Percentiles rank a stretch among this genome's conserved stretches.
phyloP scores from a whole-genome alignment of 1,284 basidiomycete species.

The Neotropicomus parvogracilis region DNA sequence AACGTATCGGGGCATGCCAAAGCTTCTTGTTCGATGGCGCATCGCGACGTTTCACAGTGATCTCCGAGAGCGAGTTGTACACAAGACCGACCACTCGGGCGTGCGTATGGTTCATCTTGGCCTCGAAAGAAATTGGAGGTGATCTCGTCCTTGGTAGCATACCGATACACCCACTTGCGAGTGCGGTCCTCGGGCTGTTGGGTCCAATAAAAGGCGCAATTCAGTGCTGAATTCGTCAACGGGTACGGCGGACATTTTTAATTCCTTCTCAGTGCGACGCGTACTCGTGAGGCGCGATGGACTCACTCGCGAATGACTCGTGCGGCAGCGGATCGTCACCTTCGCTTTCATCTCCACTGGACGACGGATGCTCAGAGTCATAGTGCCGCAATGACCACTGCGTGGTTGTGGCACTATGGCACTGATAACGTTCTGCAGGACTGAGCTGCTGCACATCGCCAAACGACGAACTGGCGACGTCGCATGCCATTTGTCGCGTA shows the following conservation, averaged over 20 bases:
- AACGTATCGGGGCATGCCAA: constrained; percentile 1
- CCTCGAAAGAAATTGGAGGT: constrained; percentile 26
- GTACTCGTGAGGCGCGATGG: neutral
- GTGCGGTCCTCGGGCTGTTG: constrained; percentile 4
- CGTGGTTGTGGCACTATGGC: neutral
- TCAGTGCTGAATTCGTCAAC: constrained; percentile 18
- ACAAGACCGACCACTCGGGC: neutral
- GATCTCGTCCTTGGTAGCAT: constrained; percentile 31
- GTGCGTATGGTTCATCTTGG: constrained; percentile 16
- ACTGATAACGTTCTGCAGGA: constrained; percentile 1
- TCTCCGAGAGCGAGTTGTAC: neutral
- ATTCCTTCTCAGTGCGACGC: constrained; percentile 11
- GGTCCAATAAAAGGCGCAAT: constrained; percentile 22
- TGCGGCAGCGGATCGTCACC: constrained; percentile 9
- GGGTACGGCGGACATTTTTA: constrained; percentile 1
- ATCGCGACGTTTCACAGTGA: constrained; percentile 1
- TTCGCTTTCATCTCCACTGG: constrained; percentile 21
- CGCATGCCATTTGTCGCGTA: neutral
- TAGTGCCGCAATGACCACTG: neutral
- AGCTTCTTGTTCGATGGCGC: constrained; percentile 10
- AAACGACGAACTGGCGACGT: neutral
- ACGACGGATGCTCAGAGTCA: constrained; percentile 2
- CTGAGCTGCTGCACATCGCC: neutral
- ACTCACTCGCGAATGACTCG: constrained; percentile 30
- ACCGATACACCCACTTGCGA: constrained; percentile 30